Evolutionary conservation across 225 moss, liverwort and hornwort genomes (phyloP).

Genomic region (Straminergon stramineum): DNA sequence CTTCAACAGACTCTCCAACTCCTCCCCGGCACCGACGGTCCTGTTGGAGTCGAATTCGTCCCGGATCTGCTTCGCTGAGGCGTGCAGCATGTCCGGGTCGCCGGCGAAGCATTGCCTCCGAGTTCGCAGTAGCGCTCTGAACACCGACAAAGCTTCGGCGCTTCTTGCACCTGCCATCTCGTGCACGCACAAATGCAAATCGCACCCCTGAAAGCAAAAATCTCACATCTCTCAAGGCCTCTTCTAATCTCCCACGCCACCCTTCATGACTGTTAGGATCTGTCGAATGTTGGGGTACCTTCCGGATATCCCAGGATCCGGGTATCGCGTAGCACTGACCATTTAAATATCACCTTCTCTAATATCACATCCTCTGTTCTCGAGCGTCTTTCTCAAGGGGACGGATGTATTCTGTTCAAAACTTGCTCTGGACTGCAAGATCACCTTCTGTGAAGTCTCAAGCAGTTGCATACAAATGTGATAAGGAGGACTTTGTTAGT

Average conservation of each 20-base stretch:
- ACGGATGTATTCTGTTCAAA: neutral
- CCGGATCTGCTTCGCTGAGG: conserved; percentile 68
- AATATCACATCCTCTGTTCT: neutral
- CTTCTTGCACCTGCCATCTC: conserved; percentile 36
- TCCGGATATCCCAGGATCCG: neutral
- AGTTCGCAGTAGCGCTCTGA: conserved; percentile 60
- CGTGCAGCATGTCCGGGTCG: conserved; percentile 57
- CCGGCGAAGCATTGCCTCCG: conserved; percentile 67
- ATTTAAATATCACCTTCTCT: neutral
- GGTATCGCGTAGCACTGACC: neutral
- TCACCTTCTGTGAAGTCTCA: neutral
- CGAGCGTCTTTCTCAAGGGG: too few species aligned
- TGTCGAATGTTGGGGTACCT: neutral
- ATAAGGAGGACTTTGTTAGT: neutral
- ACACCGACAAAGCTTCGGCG: conserved; percentile 50
- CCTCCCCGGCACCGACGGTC: conserved; percentile 33
- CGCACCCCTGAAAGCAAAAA: neutral
- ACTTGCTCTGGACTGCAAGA: neutral
- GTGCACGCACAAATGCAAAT: neutral
- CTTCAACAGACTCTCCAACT: conserved; percentile 35
- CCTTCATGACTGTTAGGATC: neutral
- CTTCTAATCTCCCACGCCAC: neutral
- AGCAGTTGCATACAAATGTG: neutral
- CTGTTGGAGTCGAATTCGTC: conserved; percentile 59
- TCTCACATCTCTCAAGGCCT: neutral